A percentile compares a stretch with the other conserved stretches of the same genome.
Evolutionary conservation across 2,329 filamentous ascomycete genomes (phyloP).

Genomic region (Stenocarpella maydis): DNA sequence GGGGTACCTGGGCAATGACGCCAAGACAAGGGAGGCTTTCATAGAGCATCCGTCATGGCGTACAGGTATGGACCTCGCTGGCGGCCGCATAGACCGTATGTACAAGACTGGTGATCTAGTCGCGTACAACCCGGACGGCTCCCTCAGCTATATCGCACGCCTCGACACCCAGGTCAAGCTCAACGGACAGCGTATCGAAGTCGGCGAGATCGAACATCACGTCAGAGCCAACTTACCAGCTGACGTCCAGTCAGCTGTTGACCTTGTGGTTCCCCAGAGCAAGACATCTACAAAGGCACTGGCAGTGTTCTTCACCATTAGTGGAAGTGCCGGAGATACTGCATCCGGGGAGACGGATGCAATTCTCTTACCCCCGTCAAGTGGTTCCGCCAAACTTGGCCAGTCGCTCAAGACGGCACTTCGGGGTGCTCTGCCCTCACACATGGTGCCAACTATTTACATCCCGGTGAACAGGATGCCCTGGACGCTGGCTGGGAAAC

Average conservation of each 20-base stretch:
- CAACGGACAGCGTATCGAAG: slow-evolving; percentile 59
- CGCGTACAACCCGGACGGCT: slow-evolving; percentile 45
- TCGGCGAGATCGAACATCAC: slow-evolving; percentile 40
- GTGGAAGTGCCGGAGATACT: slow-evolving; percentile 34
- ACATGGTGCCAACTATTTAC: slow-evolving; percentile 15
- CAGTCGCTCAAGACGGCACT: slow-evolving; percentile 5
- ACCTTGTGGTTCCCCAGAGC: neutral
- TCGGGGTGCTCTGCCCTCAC: neutral
- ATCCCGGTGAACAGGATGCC: slow-evolving; percentile 21
- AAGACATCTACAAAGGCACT: slow-evolving; percentile 44
- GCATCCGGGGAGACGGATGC: neutral
- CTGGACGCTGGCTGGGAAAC: neutral
- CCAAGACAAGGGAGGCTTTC: neutral
- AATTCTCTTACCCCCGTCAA: neutral
- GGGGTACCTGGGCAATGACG: neutral
- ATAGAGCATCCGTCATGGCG: neutral
- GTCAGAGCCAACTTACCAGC: neutral
- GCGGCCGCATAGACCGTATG: slow-evolving; percentile 37
- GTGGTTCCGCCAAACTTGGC: neutral
- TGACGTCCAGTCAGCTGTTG: slow-evolving; percentile 18
- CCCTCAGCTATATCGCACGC: slow-evolving; percentile 41
- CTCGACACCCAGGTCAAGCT: slow-evolving; percentile 63
- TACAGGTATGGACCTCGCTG: neutral
- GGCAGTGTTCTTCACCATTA: slow-evolving; percentile 47
- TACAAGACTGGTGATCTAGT: slow-evolving; percentile 54